Evolutionary conservation across 2,329 filamentous ascomycete species (phyloP), one percentile per base, ranked within the genome.

Genomic region (Pyrenophora tritici-repentis): DNA sequence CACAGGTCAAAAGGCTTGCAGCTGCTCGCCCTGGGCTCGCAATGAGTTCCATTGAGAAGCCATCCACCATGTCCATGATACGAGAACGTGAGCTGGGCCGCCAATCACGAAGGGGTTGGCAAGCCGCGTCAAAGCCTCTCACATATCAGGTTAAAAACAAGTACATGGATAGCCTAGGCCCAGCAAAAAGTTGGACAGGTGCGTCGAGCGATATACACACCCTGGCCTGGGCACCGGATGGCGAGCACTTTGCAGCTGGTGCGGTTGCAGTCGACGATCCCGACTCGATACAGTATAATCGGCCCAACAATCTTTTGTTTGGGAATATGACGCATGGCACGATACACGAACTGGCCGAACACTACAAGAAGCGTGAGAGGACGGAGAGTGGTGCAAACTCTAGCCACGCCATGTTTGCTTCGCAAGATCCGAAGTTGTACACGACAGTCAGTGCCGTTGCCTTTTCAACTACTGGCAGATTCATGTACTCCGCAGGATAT

Each of bases 221-320:
- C 8, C 68, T 85, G 3, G 78, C 81, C 12, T 87, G 84, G 84
- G 78, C 80, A 2, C 75, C 78, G 2, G 75, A 83, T 63, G 80
- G 82, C 2, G 75, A 75, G 2, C 71, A 61, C 3, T 86, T 86
- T 59, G 82, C 80, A 22, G 82, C 79, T 8, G 84, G 83, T 2
- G 80, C 83, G 4, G 79, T 82, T 5, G 79, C 83, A 24, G 78
- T 83, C 4, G 78, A 78, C 3, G 83, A 86, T 56, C 65, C 74
- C 3, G 71, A 78, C 38, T 82, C 78, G n/a, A 82, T 83, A 78
- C 79, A 83, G 34, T 86, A 86, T 61, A 86, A 86, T 50, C 73
- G 80, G 33, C 73, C 76, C 0, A 81, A 83, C 51, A 86, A 86
- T 57, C 70, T 86, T 1, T 61, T 86, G 1, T 65, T 83, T 31